These are phyloP conservation scores for Allomyces macrogynus DNA, from an alignment of 192 early-diverging fungal species.

Conservation along the genomic window DNA sequence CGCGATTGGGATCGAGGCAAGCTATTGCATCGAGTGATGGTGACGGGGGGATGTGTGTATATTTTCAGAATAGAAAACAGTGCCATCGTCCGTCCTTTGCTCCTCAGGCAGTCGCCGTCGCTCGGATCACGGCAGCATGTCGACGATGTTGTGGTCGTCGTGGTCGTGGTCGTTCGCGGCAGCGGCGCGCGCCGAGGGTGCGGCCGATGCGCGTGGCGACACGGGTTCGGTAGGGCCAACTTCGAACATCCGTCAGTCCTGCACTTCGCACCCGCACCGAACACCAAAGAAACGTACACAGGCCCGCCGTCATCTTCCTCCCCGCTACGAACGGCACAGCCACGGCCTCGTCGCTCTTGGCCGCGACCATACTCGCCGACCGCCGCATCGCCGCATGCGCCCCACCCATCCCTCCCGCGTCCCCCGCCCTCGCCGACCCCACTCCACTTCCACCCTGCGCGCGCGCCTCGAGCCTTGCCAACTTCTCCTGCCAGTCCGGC, in stretches of 20 bases:
- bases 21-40: too few relatives aligned
- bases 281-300: too few relatives aligned
- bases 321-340: background rate
- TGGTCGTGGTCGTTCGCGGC: background rate
- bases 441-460: background rate
- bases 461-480: slow-evolving; percentile 15
- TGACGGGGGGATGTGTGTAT: too few relatives aligned
- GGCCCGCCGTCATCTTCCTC: too few relatives aligned
- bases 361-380: background rate
- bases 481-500: slow-evolving; percentile 25
- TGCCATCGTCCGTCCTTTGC: too few relatives aligned
- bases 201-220: background rate
- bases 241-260: too few relatives aligned
- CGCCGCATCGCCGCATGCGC: background rate
- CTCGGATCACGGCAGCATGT: background rate
- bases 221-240: too few relatives aligned
- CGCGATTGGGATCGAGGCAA: too few relatives aligned
- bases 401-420: background rate
- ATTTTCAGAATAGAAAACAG: too few relatives aligned
- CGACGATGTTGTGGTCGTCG: background rate
- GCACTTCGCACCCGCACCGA: too few relatives aligned
- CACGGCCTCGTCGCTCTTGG: background rate
- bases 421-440: background rate
- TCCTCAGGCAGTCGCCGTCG: too few relatives aligned
- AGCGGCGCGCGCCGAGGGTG: background rate